These are phyloP conservation scores for Leptomonas pyrrhocoris DNA, from an alignment of 208 protist species.

Conservation along the genomic window DNA sequence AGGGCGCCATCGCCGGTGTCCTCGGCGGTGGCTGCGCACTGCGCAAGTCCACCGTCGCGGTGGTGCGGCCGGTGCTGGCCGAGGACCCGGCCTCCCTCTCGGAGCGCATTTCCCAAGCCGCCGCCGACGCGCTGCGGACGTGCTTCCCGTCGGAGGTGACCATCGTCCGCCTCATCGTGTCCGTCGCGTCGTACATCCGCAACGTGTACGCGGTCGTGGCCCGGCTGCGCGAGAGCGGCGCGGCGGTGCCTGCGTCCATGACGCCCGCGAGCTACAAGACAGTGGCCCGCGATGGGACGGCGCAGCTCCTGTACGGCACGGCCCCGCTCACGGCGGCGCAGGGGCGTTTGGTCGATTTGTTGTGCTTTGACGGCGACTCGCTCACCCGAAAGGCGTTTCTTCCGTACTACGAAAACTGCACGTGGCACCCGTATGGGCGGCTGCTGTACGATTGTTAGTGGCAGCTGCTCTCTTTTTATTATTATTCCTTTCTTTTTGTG, in stretches of 20 bases:
- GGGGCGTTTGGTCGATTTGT: conserved; percentile 25
- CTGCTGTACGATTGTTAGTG: conserved; percentile 29
- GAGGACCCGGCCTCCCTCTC: conserved; percentile 2
- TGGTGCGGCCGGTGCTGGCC: conserved; percentile 1
- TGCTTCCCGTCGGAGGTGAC: conserved; percentile 34
- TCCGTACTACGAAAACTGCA: conserved; percentile 37
- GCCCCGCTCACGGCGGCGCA: conserved; percentile 13
- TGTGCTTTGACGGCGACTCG: conserved; percentile 27
- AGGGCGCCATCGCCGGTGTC: conserved; percentile 25
- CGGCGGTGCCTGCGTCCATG: conserved; percentile 12
- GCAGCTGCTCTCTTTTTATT: conserved; percentile 2
- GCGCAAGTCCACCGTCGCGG: conserved; percentile 8
- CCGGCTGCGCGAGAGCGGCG: conserved; percentile 14
- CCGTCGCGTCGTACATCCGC: conserved; percentile 39
- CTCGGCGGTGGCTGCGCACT: conserved; percentile 19
- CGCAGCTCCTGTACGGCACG: conserved; percentile 31
- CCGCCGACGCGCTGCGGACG: conserved; percentile 33
- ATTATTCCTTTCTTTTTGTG: not conserved
- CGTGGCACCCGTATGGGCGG: conserved; percentile 36
- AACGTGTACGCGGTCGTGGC: conserved; percentile 33
- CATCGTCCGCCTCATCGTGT: conserved; percentile 45
- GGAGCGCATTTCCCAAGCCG: conserved; percentile 28
- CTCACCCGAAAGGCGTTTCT: conserved; percentile 28
- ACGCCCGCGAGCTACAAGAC: conserved; percentile 5
- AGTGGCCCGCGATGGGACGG: conserved; percentile 18